phyloP scores from a whole-genome alignment of 169 alveolate genomes.

The Babesia divergens region DNA sequence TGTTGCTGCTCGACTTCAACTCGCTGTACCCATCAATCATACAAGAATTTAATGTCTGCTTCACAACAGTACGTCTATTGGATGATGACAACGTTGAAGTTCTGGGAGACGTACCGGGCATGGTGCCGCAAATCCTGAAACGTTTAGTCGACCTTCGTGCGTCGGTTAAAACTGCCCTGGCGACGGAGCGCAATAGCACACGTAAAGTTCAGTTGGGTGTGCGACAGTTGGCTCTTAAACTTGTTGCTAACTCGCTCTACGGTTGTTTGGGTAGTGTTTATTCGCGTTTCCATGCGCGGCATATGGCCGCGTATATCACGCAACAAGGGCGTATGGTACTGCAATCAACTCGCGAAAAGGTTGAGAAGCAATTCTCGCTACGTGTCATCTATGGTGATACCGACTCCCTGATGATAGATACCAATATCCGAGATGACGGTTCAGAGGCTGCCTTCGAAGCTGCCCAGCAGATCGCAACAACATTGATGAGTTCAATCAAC shows the following conservation, averaged over 20 bases:
- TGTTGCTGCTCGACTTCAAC: slow-evolving; percentile 96
- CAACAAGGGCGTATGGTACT: slow-evolving; percentile 79
- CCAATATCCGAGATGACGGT: slow-evolving; percentile 82
- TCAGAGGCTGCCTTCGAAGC: slow-evolving; percentile 70
- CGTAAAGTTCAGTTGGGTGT: slow-evolving; percentile 85
- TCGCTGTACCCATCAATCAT: slow-evolving; percentile 98
- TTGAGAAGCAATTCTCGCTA: slow-evolving; percentile 84
- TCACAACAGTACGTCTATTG: slow-evolving; percentile 90
- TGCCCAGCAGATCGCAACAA: slow-evolving; percentile 86
- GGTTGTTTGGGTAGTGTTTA: slow-evolving; percentile 98
- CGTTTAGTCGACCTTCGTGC: slow-evolving; percentile 80
- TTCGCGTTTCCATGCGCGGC: slow-evolving; percentile 96
- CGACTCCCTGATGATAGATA: slow-evolving; percentile 97
- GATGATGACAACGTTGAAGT: slow-evolving; percentile 46
- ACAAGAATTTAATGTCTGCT: slow-evolving; percentile 97
- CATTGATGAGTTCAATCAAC: slow-evolving; percentile 86
- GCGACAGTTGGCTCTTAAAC: slow-evolving; percentile 93
- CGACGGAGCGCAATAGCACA: slow-evolving; percentile 78
- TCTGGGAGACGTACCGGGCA: slow-evolving; percentile 76
- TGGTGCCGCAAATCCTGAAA: slow-evolving; percentile 86
- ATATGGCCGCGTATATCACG: slow-evolving; percentile 97
- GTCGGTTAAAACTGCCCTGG: slow-evolving; percentile 62
- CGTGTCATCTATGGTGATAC: slow-evolving; percentile 99
- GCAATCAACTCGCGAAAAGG: slow-evolving; percentile 88
- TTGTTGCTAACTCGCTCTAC: slow-evolving; percentile 97